Conservation (phyloP, 2,329 filamentous ascomycete genomes). For the Trichoderma sp. region DNA sequence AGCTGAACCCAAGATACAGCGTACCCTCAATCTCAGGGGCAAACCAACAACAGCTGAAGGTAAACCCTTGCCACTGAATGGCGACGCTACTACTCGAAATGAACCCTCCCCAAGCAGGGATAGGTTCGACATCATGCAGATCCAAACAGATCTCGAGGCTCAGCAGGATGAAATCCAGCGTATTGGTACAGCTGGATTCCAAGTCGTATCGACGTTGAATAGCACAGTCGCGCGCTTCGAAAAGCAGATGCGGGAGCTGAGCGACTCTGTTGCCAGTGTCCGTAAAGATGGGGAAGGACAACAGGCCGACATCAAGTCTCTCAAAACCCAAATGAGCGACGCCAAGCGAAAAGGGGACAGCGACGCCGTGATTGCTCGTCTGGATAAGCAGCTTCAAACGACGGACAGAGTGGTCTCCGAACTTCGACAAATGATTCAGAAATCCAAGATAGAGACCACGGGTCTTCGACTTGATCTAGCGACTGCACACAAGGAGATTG, state of each 20-base stretch:
- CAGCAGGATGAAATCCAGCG: constrained; percentile 40
- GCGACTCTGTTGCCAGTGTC: constrained; percentile 32
- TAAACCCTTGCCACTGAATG: neutral
- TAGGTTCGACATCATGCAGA: constrained; percentile 29
- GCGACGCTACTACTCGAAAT: neutral
- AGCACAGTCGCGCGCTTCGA: constrained; percentile 39
- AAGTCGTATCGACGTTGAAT: constrained; percentile 41
- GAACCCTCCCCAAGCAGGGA: neutral
- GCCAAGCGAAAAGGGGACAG: constrained; percentile 23
- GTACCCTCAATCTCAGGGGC: constrained; percentile 35
- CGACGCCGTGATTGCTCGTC: constrained; percentile 21
- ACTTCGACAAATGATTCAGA: constrained; percentile 26
- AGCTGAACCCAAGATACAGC: constrained; percentile 37
- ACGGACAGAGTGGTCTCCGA: constrained; percentile 27
- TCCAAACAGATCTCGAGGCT: constrained; percentile 37
- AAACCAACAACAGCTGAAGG: constrained; percentile 19
- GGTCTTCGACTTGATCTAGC: constrained; percentile 29
- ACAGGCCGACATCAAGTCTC: constrained; percentile 31
- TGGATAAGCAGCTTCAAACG: constrained; percentile 31
- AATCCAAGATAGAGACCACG: constrained; percentile 24
- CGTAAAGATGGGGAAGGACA: constrained; percentile 28
- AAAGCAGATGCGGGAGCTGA: constrained; percentile 36
- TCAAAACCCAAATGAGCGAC: constrained; percentile 32
- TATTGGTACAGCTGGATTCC: constrained; percentile 40
- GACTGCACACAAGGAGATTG: constrained; percentile 29